Evolutionary conservation across 495 filamentous ascomycete genomes (phyloP).

Genomic region (Penicillium macrosclerotiorum): DNA sequence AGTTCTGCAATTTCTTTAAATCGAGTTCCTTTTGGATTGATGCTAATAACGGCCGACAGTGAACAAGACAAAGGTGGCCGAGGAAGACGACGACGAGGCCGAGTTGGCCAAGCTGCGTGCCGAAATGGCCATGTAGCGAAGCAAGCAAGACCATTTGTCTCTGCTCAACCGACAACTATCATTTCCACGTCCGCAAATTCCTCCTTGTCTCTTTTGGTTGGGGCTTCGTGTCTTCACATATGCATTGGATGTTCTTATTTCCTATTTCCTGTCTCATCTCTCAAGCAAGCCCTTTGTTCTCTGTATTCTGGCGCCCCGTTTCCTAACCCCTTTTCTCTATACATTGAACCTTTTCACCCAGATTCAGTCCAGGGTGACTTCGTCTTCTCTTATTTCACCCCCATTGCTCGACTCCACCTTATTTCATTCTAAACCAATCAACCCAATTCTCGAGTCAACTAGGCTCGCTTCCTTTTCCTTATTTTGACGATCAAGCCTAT

Average conservation of each 20-base stretch:
- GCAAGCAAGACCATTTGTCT: too few relatives aligned
- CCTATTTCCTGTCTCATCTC: background rate
- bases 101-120: conserved; percentile 92
- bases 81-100: conserved; percentile 90
- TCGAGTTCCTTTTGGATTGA: background rate
- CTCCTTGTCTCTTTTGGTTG: conserved; percentile 2
- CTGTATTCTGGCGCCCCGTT: conserved; percentile 15
- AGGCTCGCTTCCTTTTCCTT: too few relatives aligned
- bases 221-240: conserved; percentile 4
- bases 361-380: conserved; percentile 16
- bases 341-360: too few relatives aligned
- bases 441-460: too few relatives aligned
- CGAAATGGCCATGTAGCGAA: conserved; percentile 86
- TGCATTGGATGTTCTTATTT: conserved; percentile 22
- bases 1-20: conserved; percentile 26
- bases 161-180: background rate
- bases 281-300: conserved; percentile 18
- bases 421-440: too few relatives aligned
- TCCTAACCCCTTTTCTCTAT: conserved; percentile 3
- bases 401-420: background rate
- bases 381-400: background rate
- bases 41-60: conserved; percentile 4
- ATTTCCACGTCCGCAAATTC: conserved; percentile 6
- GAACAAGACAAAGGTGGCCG: conserved; percentile 52
- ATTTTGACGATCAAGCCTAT: too few relatives aligned